These are phyloP conservation scores for Eutypa lata DNA, from an alignment of 2,329 filamentous ascomycete species.

Conservation along the genomic window DNA sequence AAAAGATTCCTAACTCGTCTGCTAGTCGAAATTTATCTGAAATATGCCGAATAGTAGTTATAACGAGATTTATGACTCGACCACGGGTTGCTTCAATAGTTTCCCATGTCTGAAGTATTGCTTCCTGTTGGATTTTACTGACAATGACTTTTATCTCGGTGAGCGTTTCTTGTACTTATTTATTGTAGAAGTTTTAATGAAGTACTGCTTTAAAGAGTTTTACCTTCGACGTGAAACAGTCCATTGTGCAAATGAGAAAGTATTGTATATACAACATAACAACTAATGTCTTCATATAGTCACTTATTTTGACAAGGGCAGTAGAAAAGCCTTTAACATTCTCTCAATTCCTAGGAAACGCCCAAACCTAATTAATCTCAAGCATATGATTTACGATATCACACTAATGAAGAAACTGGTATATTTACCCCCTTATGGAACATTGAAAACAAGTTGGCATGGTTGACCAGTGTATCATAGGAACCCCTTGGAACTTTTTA, in stretches of 20 bases:
- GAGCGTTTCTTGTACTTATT: not conserved
- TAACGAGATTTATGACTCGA: not conserved
- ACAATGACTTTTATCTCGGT: not conserved
- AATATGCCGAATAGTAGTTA: not conserved
- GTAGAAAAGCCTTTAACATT: not conserved
- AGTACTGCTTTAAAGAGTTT: not conserved
- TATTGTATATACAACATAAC: not conserved
- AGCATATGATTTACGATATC: not conserved
- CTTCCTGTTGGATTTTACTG: not conserved
- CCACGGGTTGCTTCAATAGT: not conserved
- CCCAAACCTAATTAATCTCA: not conserved
- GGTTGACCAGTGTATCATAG: not conserved
- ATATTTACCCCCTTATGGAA: not conserved
- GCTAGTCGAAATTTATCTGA: not conserved
- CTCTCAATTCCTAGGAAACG: not conserved
- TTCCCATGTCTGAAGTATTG: not conserved
- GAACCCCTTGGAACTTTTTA: not conserved
- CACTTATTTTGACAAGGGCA: not conserved
- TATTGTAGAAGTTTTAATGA: not conserved
- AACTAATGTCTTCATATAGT: not conserved
- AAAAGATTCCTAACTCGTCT: not conserved
- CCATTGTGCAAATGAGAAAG: not conserved
- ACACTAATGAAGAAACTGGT: not conserved
- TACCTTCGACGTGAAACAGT: not conserved
- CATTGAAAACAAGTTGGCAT: not conserved